Evolutionary conservation across 1,284 basidiomycete genomes (phyloP), one percentile per base, ranked within the genome.

Genomic region (Leucocoprinus gongylophorus): DNA sequence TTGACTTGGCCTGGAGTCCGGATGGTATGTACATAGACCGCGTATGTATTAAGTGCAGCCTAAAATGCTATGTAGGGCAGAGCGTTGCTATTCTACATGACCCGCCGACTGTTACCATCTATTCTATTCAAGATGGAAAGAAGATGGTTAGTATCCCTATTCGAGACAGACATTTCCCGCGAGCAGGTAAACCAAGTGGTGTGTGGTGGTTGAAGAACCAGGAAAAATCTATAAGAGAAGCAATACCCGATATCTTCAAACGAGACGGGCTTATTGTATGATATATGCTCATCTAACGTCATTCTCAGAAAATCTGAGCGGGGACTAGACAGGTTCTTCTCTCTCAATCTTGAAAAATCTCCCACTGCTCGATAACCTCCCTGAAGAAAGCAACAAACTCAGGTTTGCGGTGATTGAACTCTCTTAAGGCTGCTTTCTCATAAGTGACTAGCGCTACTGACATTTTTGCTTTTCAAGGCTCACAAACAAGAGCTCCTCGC

Each of bases 381-480:
- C 78, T 57, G 84, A 86, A 58, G 79, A 83, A 23, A 69, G 72
- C 9, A 77, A 81, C 57, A 76, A 78, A 55, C 63, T 80, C 57
- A 82, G 81, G 87, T 88, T 57, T 54, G 54, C 68, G 67, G 49
- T 70, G 61, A 49, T 28, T 54, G 41, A 43, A 43, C 43, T 28
- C 39, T 23, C 48, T 30, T 42, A 46, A 46, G 57, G 51, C 51
- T 51, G 15, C 35, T 48, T 52, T 39, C 37, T 50, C 32, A 26
- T 44, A 47, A 3, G 15, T 29, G 29, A 35, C 5, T 62, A 89
- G 87, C 53, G 80, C 83, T 9, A 81, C 79, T 49, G 83, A 89
- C 65, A 65, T 88, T 35, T 90, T 90, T 62, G 83, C 84, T 33
- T 89, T 89, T 62, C 82, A 87, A 66, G 80, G 80, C 29, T 77